phyloP scores from a whole-genome alignment of 2,329 filamentous ascomycete genomes.

The Pezicula rhizophila region DNA sequence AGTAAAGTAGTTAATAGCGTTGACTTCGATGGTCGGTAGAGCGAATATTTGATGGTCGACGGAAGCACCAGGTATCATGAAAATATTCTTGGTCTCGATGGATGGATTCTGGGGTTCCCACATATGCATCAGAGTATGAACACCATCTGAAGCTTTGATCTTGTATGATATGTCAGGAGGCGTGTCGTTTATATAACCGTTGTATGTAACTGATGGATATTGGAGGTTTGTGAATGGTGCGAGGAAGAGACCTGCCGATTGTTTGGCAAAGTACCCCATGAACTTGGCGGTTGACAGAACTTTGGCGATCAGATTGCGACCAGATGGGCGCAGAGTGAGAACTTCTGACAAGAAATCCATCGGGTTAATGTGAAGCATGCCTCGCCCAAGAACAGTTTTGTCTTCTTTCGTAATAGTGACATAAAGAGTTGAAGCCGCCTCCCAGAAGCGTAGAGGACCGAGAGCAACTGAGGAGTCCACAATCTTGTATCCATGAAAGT shows the following conservation, averaged over 20 bases:
- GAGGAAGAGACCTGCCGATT: constrained; percentile 47
- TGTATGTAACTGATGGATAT: constrained; percentile 42
- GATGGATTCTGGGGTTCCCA: constrained; percentile 43
- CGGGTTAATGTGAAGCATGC: constrained; percentile 50
- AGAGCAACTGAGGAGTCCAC: constrained; percentile 55
- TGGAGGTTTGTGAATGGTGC: constrained; percentile 49
- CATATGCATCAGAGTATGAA: constrained; percentile 47
- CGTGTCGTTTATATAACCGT: constrained; percentile 48
- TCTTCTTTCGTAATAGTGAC: constrained; percentile 44
- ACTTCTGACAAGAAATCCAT: constrained; percentile 50
- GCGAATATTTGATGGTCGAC: constrained; percentile 60
- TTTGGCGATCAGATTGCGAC: constrained; percentile 39
- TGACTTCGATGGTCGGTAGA: constrained; percentile 56
- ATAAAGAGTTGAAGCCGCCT: constrained; percentile 55
- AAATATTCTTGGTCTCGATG: constrained; percentile 40
- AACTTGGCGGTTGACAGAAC: constrained; percentile 42
- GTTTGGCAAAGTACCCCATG: constrained; percentile 48
- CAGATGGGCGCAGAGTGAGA: constrained; percentile 45
- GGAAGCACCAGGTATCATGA: constrained; percentile 57
- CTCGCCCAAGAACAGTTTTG: constrained; percentile 44
- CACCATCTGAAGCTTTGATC: constrained; percentile 46
- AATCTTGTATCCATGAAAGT: constrained; percentile 57
- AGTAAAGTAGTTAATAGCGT: constrained; percentile 58
- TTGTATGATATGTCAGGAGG: constrained; percentile 35
- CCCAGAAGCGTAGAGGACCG: constrained; percentile 51